phyloP scores from a whole-genome alignment of 1,139 yeast genomes.

The Hansenula sp. region DNA sequence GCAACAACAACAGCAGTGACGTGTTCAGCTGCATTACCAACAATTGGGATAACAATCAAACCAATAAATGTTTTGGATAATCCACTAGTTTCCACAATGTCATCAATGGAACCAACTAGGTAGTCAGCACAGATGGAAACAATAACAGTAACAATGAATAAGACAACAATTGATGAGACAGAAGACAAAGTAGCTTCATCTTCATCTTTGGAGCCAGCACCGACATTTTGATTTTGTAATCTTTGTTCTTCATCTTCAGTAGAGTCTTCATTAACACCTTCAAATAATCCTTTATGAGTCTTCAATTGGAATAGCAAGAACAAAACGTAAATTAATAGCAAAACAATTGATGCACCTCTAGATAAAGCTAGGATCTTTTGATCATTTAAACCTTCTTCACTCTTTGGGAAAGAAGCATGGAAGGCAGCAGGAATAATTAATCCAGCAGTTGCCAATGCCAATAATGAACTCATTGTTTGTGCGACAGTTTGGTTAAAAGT shows the following conservation, averaged over 20 bases:
- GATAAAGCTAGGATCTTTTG: conserved; percentile 68
- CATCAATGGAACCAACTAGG: conserved; percentile 89
- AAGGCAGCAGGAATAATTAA: conserved; percentile 93
- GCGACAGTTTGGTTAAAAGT: conserved; percentile 94
- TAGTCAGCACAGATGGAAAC: conserved; percentile 93
- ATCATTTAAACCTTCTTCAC: conserved; percentile 29
- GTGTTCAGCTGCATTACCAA: conserved; percentile 98
- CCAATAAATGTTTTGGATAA: conserved; percentile 94
- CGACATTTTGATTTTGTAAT: conserved; percentile 1
- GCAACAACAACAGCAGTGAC: conserved; percentile 96
- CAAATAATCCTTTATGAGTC: conserved; percentile 71
- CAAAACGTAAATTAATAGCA: conserved; percentile 72
- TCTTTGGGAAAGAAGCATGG: conserved; percentile 70
- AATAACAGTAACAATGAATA: conserved; percentile 65
- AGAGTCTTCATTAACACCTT: conserved; percentile 26
- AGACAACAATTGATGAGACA: conserved; percentile 37
- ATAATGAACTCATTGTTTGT: conserved; percentile 90
- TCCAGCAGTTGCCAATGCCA: conserved; percentile 88
- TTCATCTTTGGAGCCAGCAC: conserved; percentile 18
- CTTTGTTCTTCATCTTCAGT: conserved; percentile 11
- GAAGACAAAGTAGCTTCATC: conserved; percentile 35
- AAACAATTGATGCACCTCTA: conserved; percentile 79
- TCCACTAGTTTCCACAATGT: conserved; percentile 77
- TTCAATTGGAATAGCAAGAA: conserved; percentile 83
- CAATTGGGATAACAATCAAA: conserved; percentile 87